Evolutionary conservation across 148 eudicot species (phyloP), one percentile per base, ranked within the genome.

Genomic region (Amaranthus hypochondriacus): DNA sequence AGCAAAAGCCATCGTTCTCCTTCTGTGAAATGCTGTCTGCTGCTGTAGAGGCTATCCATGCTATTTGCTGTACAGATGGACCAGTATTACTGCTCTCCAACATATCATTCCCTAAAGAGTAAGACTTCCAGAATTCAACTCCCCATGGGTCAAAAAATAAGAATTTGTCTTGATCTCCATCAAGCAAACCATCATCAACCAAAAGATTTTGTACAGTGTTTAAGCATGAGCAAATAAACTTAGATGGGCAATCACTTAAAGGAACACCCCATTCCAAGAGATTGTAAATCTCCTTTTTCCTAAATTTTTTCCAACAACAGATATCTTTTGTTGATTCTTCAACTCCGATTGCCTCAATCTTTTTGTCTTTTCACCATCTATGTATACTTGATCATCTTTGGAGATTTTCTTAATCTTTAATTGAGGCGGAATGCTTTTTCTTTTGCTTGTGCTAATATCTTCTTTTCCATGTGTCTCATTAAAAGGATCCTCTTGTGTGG

Each of bases 1-100:
- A 62, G 9, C 90, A 88, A 60, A 64, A 48, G 6, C 89, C 93
- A 67, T 92, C 86, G 66, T 85, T 86, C 81, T 94, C 98, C 78
- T 89, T 89, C 77, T 79, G 84, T 72, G 89, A 73, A 75, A 94
- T 84, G 71, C 81, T 79, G 81, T 94, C 97, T 64, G 97, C 86
- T 73, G 97, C 89, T 21, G 93, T 76, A 56, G 98, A 82, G 58
- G 90, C 91, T 42, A 90, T 81, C 98, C 98, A 94, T 66, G 98
- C 90, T 76, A 92, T 90, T 72, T 92, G 92, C 73, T 92, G 86
- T 60, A 80, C 28, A 9, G 85, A 84, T 7, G 96, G 79, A 80
- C 85, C 80, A 76, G 77, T 75, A 60, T 84, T 83, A 75, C 83
- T 81, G 9, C 80, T 87, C 73, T 88, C 97, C 62, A 92, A 39